Conservation (phyloP, 169 alveolate species). For the Theileria luwenshuni region DNA sequence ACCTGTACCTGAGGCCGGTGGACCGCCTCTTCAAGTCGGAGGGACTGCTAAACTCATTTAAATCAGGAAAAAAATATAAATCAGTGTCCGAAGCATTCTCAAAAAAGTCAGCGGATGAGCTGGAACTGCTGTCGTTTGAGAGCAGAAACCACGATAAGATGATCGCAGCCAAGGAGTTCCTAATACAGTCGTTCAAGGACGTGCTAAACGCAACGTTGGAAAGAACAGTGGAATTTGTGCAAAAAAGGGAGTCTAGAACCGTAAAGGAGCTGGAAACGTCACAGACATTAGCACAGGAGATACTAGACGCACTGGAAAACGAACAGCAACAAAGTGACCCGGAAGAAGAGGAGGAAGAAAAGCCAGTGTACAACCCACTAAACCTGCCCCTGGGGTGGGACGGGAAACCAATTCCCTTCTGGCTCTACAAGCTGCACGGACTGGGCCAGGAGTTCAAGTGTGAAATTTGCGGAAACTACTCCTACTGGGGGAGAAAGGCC, state of each 20-base stretch:
- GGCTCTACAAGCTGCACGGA: slow-evolving; percentile 99
- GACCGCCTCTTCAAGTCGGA: slow-evolving; percentile 82
- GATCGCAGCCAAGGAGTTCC: slow-evolving; percentile 69
- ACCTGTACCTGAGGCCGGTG: slow-evolving; percentile 74
- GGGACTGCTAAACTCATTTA: slow-evolving; percentile 73
- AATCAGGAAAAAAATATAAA: slow-evolving; percentile 71
- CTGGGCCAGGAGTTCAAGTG: slow-evolving; percentile 97
- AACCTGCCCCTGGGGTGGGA: slow-evolving; percentile 98
- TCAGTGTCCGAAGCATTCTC: slow-evolving; percentile 80
- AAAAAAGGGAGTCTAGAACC: slow-evolving; percentile 74
- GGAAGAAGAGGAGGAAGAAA: slow-evolving; percentile 85
- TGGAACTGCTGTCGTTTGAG: slow-evolving; percentile 85
- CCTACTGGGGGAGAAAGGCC: slow-evolving; percentile 99
- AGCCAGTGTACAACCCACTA: slow-evolving; percentile 94
- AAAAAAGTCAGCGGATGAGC: slow-evolving; percentile 71
- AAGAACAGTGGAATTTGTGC: slow-evolving; percentile 61
- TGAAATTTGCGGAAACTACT: slow-evolving; percentile 98
- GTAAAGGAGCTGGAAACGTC: slow-evolving; percentile 73
- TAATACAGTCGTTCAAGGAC: slow-evolving; percentile 61
- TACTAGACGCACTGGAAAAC: slow-evolving; percentile 51
- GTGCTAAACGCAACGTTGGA: slow-evolving; percentile 23
- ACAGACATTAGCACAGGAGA: slow-evolving; percentile 51
- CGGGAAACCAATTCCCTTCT: slow-evolving; percentile 99
- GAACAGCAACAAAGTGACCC: slow-evolving; percentile 46
- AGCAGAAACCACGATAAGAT: slow-evolving; percentile 84